Evolutionary conservation across 2,329 filamentous ascomycete species (phyloP).

Genomic region (Colletotrichum navitas): DNA sequence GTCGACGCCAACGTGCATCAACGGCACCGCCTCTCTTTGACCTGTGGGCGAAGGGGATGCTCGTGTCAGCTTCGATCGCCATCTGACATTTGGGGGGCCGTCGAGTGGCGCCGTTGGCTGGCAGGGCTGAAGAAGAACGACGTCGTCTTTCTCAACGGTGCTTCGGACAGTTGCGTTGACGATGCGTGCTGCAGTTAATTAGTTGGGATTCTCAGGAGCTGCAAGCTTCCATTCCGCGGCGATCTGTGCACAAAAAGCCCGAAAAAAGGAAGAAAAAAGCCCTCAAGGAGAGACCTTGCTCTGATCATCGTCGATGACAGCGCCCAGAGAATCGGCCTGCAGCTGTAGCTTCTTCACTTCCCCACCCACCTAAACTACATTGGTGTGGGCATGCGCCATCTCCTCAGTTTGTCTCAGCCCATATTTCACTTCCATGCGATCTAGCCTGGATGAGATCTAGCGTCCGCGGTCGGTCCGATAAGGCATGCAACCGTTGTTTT

Average conservation of each 20-base stretch:
- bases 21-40: conserved; percentile 23
- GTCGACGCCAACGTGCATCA: conserved; percentile 23
- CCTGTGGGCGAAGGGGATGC: neutral
- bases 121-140: conserved; percentile 28
- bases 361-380: conserved; percentile 10
- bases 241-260: neutral
- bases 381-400: too few relatives aligned
- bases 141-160: neutral
- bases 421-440: conserved; percentile 27
- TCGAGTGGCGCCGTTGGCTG: conserved; percentile 1
- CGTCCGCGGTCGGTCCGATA: conserved; percentile 41
- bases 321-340: conserved; percentile 26
- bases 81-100: neutral
- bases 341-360: conserved; percentile 8
- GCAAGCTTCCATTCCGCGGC: neutral
- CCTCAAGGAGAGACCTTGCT: conserved; percentile 15
- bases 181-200: conserved; percentile 1
- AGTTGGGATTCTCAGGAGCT: neutral
- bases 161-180: neutral
- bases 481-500: conserved; percentile 33
- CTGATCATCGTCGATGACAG: conserved; percentile 36
- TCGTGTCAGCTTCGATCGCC: conserved; percentile 21
- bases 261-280: too few relatives aligned
- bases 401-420: conserved; percentile 7
- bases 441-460: conserved; percentile 27